These are phyloP conservation scores for Arabidopsis arenosa DNA, from an alignment of 345 rosid genomes.

Conservation along the genomic window DNA sequence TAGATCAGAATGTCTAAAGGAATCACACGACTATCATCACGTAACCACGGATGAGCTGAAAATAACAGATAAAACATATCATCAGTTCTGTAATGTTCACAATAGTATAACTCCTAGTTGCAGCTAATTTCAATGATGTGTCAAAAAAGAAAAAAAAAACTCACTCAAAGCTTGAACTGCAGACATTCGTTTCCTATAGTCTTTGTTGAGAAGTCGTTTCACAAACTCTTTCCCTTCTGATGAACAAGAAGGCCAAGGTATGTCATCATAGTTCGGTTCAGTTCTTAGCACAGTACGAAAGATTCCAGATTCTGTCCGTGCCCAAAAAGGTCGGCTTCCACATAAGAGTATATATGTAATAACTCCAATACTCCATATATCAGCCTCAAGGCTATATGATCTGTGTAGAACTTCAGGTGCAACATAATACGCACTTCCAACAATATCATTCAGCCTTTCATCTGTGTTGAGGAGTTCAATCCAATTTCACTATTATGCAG, in stretches of 20 bases:
- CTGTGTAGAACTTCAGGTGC: constrained; percentile 93
- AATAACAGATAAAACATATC: neutral
- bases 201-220: constrained; percentile 84
- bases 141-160: constrained; percentile 30
- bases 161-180: constrained; percentile 84
- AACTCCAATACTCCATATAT: constrained; percentile 90
- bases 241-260: constrained; percentile 79
- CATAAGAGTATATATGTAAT: constrained; percentile 78
- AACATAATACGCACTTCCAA: constrained; percentile 87
- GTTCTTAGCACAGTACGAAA: constrained; percentile 79
- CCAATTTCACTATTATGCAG: neutral
- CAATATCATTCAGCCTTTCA: constrained; percentile 83
- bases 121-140: neutral
- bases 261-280: constrained; percentile 76
- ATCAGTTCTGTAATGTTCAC: constrained; percentile 20
- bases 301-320: constrained; percentile 86
- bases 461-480: constrained; percentile 46
- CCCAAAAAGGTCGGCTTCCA: constrained; percentile 93
- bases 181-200: constrained; percentile 83
- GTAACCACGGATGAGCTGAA: constrained; percentile 83
- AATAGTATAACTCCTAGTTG: neutral
- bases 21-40: constrained; percentile 52
- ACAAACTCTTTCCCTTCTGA: constrained; percentile 85
- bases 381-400: constrained; percentile 81
- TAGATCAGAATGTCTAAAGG: constrained; percentile 73